Evolutionary conservation across 139 green algal species (phyloP), one percentile per base, ranked within the genome.

Genomic region (Micromonas commoda): DNA sequence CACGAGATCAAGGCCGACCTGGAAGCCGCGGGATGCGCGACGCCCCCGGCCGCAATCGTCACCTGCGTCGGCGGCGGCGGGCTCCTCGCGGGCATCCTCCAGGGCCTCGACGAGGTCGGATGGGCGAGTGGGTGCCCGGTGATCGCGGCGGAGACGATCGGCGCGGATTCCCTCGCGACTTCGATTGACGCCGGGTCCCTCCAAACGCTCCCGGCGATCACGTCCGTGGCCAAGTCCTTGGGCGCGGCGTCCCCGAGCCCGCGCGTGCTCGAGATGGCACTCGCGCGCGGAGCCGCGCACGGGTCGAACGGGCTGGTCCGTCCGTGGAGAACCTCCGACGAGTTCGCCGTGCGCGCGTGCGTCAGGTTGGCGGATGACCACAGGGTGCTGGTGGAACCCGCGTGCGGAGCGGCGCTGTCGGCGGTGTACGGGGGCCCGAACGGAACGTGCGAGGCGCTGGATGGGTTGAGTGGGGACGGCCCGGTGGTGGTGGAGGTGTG

Each of bases 51-150:
- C 13, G 76, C 71, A 2, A 71, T 85, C 33, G 34, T 82, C 16
- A 74, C 72, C 2, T 78, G 65, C 45, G 81, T 85, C 2, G 81
- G 81, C 26, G 81, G 81, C 1, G 81, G 81, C 29, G 81, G 81
- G 3, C 73, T 85, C 4, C 77, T 85, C 28, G 52, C 79, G 29
- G 81, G 81, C 35, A 61, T 82, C 13, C 45, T 82, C 5, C 54
- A 63, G 39, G 81, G 81, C 33, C n/a, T 78, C 20, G 16, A 37
- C 26, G 26, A 34, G 28, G 74, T 63, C 20, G 80, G 80, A 16
- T 82, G 76, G 69, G 63, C 19, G 9, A 32, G 53, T 5, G 51
- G 78, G 26, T 71, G 81, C 29, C 69, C 35, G 5, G 68, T 78
- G 29, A 53, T 85, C 29, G 76, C 77, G 20, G 65, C n/a, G 33